phyloP scores from a whole-genome alignment of 2,329 filamentous ascomycete species.

The Botrytis elliptica region DNA sequence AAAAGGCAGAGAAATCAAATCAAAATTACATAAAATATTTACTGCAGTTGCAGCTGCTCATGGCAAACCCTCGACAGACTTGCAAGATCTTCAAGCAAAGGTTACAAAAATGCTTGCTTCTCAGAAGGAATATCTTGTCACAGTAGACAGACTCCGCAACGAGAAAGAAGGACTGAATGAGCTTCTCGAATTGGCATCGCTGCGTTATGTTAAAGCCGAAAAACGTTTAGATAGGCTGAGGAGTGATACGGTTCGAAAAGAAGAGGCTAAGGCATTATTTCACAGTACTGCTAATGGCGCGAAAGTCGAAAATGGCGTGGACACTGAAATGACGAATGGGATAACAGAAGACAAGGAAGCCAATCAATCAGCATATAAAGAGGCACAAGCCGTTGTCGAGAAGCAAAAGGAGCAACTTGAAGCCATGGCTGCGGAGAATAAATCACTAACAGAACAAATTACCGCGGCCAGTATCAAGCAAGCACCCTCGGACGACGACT shows the following conservation, averaged over 20 bases:
- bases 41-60: slow-evolving; percentile 51
- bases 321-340: slow-evolving; percentile 47
- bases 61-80: slow-evolving; percentile 62
- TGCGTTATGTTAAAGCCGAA: slow-evolving; percentile 92
- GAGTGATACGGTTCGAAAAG: slow-evolving; percentile 84
- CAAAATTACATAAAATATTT: slow-evolving; percentile 70
- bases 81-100: slow-evolving; percentile 70
- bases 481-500: slow-evolving; percentile 86
- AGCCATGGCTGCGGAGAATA: slow-evolving; percentile 73
- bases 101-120: slow-evolving; percentile 72
- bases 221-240: slow-evolving; percentile 89
- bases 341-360: slow-evolving; percentile 59
- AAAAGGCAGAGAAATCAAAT: slow-evolving; percentile 73
- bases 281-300: slow-evolving; percentile 41
- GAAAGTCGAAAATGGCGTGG: slow-evolving; percentile 46
- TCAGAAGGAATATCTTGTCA: slow-evolving; percentile 77
- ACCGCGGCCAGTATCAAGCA: slow-evolving; percentile 67
- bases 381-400: slow-evolving; percentile 69
- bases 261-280: slow-evolving; percentile 84
- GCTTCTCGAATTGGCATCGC: slow-evolving; percentile 81
- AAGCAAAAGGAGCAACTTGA: slow-evolving; percentile 91
- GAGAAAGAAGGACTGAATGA: slow-evolving; percentile 86
- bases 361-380: slow-evolving; percentile 72
- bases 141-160: slow-evolving; percentile 69
- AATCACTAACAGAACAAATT: slow-evolving; percentile 72